Evolutionary conservation across 495 filamentous ascomycete species (phyloP).

Genomic region (Lichenothelia convexa): DNA sequence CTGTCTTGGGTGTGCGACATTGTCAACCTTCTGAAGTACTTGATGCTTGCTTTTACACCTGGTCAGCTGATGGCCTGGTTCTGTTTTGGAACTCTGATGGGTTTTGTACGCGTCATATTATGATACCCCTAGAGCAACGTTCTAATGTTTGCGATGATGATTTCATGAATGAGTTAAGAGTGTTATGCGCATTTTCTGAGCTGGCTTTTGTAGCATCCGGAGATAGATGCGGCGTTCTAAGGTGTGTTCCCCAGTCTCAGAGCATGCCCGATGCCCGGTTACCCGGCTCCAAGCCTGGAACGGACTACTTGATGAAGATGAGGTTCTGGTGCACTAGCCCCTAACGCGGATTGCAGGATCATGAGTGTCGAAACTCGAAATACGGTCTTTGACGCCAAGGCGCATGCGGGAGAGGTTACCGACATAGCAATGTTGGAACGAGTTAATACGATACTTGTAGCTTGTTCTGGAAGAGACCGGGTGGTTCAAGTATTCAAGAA

Average conservation of each 20-base stretch:
- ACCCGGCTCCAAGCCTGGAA: background rate
- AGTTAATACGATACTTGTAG: slow-evolving; percentile 39
- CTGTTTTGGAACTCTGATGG: slow-evolving; percentile 69
- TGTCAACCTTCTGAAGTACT: slow-evolving; percentile 36
- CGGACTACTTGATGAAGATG: slow-evolving; percentile 3
- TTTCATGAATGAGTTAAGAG: slow-evolving; percentile 54
- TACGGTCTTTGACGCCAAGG: slow-evolving; percentile 50
- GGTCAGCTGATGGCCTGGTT: slow-evolving; percentile 60
- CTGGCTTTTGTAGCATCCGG: slow-evolving; percentile 56
- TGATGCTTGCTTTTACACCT: slow-evolving; percentile 65
- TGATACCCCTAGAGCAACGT: slow-evolving; percentile 55
- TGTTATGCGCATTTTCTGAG: slow-evolving; percentile 39
- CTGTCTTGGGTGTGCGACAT: slow-evolving; percentile 55
- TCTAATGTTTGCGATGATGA: slow-evolving; percentile 30
- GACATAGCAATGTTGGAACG: slow-evolving; percentile 52
- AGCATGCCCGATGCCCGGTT: background rate
- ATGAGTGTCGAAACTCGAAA: slow-evolving; percentile 25
- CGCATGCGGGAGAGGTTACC: slow-evolving; percentile 72
- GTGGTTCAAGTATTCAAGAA: slow-evolving; percentile 73
- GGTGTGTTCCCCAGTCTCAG: slow-evolving; percentile 35
- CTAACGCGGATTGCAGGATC: too few species aligned
- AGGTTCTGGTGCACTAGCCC: too few species aligned
- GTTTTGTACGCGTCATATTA: slow-evolving; percentile 39
- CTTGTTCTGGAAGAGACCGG: slow-evolving; percentile 70
- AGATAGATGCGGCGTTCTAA: slow-evolving; percentile 67